These are phyloP conservation scores for Coemansia sp. DNA, from an alignment of 192 early-diverging fungal genomes.

Conservation along the genomic window DNA sequence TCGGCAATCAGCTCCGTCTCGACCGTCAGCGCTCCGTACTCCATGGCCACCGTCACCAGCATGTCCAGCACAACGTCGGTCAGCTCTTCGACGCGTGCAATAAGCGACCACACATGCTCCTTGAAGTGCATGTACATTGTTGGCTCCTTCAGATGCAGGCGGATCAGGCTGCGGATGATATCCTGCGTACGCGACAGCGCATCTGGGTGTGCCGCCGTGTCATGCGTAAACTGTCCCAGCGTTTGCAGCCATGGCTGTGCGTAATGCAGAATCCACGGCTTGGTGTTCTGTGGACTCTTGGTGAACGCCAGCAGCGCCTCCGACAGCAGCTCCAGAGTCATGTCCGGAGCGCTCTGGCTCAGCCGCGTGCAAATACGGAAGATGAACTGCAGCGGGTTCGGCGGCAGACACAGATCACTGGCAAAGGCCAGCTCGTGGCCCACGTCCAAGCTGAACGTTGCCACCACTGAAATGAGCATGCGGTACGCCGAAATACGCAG, in stretches of 20 bases:
- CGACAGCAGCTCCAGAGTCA: conserved; percentile 87
- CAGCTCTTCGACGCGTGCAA: conserved; percentile 79
- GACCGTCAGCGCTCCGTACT: conserved; percentile 73
- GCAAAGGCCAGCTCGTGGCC: conserved; percentile 76
- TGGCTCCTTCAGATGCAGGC: conserved; percentile 78
- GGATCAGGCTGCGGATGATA: conserved; percentile 75
- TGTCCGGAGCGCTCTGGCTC: conserved; percentile 67
- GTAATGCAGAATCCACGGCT: conserved; percentile 83
- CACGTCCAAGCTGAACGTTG: conserved; percentile 82
- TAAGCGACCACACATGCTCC: conserved; percentile 77
- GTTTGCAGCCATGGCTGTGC: conserved; percentile 87
- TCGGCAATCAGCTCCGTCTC: conserved; percentile 85
- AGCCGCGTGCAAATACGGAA: conserved; percentile 77
- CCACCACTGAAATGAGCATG: conserved; percentile 78
- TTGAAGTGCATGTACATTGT: conserved; percentile 85
- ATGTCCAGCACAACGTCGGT: conserved; percentile 77
- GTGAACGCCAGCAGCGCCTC: conserved; percentile 84
- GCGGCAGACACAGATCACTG: conserved; percentile 83
- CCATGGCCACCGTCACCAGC: conserved; percentile 77
- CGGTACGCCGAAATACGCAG: conserved; percentile 87
- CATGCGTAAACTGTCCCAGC: conserved; percentile 63
- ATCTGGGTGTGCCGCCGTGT: conserved; percentile 36
- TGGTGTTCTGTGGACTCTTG: conserved; percentile 68
- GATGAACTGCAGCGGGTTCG: conserved; percentile 85
- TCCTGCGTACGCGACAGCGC: conserved; percentile 62